Conservation (phyloP, 2,329 filamentous ascomycete species). For the Colletotrichum agaves region DNA sequence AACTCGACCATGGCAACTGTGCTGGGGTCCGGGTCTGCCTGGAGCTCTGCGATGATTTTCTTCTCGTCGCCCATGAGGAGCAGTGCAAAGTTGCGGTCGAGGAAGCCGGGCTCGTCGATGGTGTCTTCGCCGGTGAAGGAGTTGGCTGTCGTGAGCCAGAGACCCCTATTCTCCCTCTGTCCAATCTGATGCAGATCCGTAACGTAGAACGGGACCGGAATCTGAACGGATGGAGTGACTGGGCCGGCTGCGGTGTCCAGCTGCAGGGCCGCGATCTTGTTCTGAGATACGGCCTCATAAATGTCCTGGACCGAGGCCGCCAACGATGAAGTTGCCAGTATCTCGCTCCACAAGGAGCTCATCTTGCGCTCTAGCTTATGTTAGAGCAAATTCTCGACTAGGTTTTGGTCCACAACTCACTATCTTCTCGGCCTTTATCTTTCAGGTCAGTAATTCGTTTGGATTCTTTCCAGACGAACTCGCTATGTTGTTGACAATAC, state of each 20-base stretch:
- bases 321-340: slow-evolving; percentile 78
- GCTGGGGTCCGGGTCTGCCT: slow-evolving; percentile 80
- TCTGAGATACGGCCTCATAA: slow-evolving; percentile 82
- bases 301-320: slow-evolving; percentile 86
- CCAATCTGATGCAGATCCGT: slow-evolving; percentile 77
- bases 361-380: slow-evolving; percentile 63
- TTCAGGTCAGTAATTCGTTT: slow-evolving; percentile 84
- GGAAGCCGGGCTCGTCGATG: slow-evolving; percentile 71
- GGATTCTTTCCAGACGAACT: slow-evolving; percentile 92
- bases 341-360: slow-evolving; percentile 75
- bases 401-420: slow-evolving; percentile 49
- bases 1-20: slow-evolving; percentile 84
- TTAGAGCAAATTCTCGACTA: slow-evolving; percentile 29
- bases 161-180: slow-evolving; percentile 75
- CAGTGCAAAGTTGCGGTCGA: slow-evolving; percentile 88
- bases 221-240: slow-evolving; percentile 72
- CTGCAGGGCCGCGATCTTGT: slow-evolving; percentile 86
- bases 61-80: slow-evolving; percentile 86
- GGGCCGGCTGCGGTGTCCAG: slow-evolving; percentile 72
- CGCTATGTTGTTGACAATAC: slow-evolving; percentile 88
- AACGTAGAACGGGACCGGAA: slow-evolving; percentile 74
- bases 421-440: slow-evolving; percentile 80
- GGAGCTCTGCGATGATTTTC: slow-evolving; percentile 77
- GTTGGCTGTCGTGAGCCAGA: slow-evolving; percentile 90
- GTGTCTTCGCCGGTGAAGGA: slow-evolving; percentile 77